Conservation (phyloP, 306 rosid species). For the Dryas octopetala region DNA sequence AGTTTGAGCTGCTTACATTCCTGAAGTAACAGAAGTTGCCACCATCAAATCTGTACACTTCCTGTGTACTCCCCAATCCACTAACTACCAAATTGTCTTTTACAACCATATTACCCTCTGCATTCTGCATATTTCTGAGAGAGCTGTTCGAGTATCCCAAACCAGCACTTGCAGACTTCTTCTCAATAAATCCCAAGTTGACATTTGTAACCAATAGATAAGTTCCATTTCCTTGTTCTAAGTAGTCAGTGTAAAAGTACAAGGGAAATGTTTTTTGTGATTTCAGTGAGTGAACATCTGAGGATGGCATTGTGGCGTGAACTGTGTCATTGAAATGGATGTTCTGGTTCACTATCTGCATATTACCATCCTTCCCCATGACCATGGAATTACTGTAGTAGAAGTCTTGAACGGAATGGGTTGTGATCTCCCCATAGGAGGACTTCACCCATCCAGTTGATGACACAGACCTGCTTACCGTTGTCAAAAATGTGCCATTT, state of each 20-base stretch:
- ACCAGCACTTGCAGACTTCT: constrained; percentile 27
- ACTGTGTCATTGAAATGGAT: constrained; percentile 49
- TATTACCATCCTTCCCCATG: constrained; percentile 46
- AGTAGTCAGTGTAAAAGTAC: constrained; percentile 34
- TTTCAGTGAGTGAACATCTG: constrained; percentile 26
- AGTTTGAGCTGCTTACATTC: constrained; percentile 75
- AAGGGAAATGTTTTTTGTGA: constrained; percentile 48
- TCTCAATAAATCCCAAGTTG: constrained; percentile 58
- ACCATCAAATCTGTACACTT: constrained; percentile 55
- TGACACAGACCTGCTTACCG: constrained; percentile 50
- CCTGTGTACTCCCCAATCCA: constrained; percentile 70
- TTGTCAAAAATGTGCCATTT: constrained; percentile 63
- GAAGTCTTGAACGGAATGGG: constrained; percentile 52
- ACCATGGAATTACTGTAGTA: constrained; percentile 52
- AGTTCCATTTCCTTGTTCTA: constrained; percentile 36
- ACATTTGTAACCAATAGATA: constrained; percentile 39
- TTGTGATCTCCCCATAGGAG: constrained; percentile 67
- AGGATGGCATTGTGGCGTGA: constrained; percentile 32
- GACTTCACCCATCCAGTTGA: constrained; percentile 76
- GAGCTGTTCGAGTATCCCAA: constrained; percentile 45
- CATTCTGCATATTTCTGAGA: constrained; percentile 65
- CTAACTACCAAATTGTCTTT: constrained; percentile 45
- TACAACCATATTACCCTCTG: constrained; percentile 57
- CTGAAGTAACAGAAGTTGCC: constrained; percentile 55
- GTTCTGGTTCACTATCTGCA: constrained; percentile 60